Evolutionary conservation across 345 rosid species (phyloP).

Genomic region (Salix viminalis): DNA sequence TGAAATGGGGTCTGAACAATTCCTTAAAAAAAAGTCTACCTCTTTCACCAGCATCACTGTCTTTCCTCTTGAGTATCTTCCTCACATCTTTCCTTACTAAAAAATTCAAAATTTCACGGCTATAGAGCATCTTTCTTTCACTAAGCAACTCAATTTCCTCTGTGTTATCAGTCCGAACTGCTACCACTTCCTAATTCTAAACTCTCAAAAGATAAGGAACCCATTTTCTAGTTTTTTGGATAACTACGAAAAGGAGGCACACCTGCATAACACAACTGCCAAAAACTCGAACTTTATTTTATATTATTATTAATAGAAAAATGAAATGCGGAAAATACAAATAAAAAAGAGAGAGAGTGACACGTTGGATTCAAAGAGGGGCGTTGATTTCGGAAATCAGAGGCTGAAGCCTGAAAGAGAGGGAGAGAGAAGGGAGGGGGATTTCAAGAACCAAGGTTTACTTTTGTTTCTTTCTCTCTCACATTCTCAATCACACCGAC

Average conservation of each 20-base stretch:
- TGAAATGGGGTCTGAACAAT: background rate
- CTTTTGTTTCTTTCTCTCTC: too few species aligned
- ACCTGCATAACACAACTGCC: background rate
- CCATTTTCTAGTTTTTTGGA: background rate
- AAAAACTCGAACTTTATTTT: background rate
- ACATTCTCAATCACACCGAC: too few species aligned
- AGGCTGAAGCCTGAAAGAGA: background rate
- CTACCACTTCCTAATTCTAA: background rate
- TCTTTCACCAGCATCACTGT: constrained; percentile 81
- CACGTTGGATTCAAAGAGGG: background rate
- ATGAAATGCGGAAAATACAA: background rate
- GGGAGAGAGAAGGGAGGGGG: background rate
- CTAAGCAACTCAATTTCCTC: background rate
- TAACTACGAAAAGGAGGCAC: background rate
- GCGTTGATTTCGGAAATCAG: constrained; percentile 10
- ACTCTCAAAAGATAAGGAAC: background rate
- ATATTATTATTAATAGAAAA: background rate
- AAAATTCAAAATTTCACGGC: constrained; percentile 43
- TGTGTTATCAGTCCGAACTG: background rate
- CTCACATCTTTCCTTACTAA: constrained; percentile 53
- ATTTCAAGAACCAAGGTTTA: too few species aligned
- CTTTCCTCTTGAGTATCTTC: constrained; percentile 87
- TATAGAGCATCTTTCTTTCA: constrained; percentile 25
- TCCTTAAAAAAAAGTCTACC: constrained; percentile 26
- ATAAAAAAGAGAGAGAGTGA: background rate